Base-by-base conservation (phyloP, 2,329 filamentous ascomycete genomes). In the Curvularia verruculosa region DNA sequence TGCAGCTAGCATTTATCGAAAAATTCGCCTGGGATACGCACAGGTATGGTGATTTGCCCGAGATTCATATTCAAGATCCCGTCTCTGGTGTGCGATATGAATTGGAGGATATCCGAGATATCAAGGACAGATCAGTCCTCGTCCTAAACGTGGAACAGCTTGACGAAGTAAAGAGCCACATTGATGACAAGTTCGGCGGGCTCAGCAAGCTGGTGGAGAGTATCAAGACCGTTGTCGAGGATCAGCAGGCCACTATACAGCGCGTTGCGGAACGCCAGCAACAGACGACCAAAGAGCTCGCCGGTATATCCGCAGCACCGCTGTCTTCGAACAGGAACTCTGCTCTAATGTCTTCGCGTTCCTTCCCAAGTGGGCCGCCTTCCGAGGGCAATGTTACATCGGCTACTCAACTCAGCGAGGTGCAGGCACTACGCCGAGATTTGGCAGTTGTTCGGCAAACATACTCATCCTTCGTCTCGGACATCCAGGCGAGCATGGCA, bases 11-110 rank as follows among this genome's bases (percentile, higher is more conserved):
- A 0, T 99, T 99, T 68, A 99, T 99, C 67, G 95, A 99, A 67
- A 99, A 97, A 74, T 99, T 99, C 73, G 95, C 94, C 0, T 99
- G 96, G 93, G 98, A 96, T 68, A 97, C 94, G 0, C 93, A 98
- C 67, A 89, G 92, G 59, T 96, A 97, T 69, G 95, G 95, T 7
- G 95, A 99, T 73, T 80, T 99, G 44, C 95, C 95, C 0, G 95
- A 99, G 68, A 98, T 99, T 15, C 97, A 99, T 75, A 95, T 99
- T 15, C 95, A 99, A 75, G 95, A 99, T 74, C 89, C 93, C 0
- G 85, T 97, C 2, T 98, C 95, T 8, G 95, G 95, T 0, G 90
- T 99, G n/a, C 89, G 95, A 15, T 94, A 99, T 75, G 95, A 99
- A 78, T 80, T 99, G 23, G 95, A 99, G 75, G 95, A 99, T 72